Conservation (phyloP, 495 filamentous ascomycete species). For the Penicillium daleae region DNA sequence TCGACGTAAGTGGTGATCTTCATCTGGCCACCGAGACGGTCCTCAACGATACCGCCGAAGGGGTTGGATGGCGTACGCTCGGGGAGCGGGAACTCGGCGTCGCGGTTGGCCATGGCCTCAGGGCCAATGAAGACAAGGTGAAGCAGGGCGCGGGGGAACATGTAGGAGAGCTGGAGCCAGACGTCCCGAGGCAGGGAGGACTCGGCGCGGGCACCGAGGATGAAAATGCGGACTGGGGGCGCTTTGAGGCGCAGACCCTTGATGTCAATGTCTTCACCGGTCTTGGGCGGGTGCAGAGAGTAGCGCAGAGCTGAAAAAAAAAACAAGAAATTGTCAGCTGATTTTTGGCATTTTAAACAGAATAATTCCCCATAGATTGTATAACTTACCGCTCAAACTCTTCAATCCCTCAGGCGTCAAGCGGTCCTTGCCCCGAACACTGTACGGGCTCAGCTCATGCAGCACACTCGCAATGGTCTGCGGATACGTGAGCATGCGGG, state of each 20-base stretch:
- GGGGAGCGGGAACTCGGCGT: slow-evolving; percentile 87
- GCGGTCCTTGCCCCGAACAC: slow-evolving; percentile 67
- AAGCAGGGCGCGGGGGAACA: slow-evolving; percentile 76
- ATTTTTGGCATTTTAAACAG: background rate
- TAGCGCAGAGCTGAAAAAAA: slow-evolving; percentile 76
- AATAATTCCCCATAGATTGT: background rate
- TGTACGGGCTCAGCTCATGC: slow-evolving; percentile 93
- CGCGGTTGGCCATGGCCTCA: slow-evolving; percentile 89
- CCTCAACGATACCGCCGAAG: slow-evolving; percentile 90
- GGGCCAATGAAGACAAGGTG: slow-evolving; percentile 95
- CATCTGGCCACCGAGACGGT: slow-evolving; percentile 77
- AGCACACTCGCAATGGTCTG: slow-evolving; percentile 87
- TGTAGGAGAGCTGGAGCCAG: slow-evolving; percentile 87
- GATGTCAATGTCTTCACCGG: slow-evolving; percentile 73
- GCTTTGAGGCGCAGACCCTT: slow-evolving; percentile 80
- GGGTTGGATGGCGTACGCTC: slow-evolving; percentile 82
- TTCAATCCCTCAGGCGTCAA: slow-evolving; percentile 87
- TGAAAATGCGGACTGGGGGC: slow-evolving; percentile 88
- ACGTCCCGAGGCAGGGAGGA: slow-evolving; percentile 91
- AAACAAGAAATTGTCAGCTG: background rate
- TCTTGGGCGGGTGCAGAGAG: slow-evolving; percentile 82
- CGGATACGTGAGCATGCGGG: slow-evolving; percentile 90
- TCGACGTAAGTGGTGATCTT: slow-evolving; percentile 98
- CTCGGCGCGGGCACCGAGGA: slow-evolving; percentile 93
- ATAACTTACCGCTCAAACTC: slow-evolving; percentile 79